phyloP scores from a whole-genome alignment of 176 grass and related monocot species.

The Eleusine coracana region DNA sequence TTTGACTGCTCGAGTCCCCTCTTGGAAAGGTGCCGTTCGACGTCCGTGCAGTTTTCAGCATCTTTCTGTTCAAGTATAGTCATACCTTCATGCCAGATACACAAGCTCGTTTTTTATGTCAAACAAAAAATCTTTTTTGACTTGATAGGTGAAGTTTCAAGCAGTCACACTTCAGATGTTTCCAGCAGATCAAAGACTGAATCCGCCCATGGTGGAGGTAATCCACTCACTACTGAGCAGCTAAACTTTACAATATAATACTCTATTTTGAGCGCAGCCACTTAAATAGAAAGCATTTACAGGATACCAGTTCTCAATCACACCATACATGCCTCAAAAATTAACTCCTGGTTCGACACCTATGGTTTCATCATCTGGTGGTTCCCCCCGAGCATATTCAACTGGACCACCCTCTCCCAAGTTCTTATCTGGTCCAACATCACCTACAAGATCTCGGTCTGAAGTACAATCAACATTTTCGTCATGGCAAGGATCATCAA shows the following conservation, averaged over 20 bases:
- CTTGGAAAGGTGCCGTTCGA: slow-evolving; percentile 59
- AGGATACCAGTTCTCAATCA: slow-evolving; percentile 76
- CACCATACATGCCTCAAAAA: slow-evolving; percentile 53
- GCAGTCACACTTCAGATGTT: slow-evolving; percentile 45
- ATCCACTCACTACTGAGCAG: background rate
- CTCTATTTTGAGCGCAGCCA: background rate
- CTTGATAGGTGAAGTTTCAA: slow-evolving; percentile 67
- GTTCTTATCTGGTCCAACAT: slow-evolving; percentile 66
- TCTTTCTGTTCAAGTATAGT: slow-evolving; percentile 4
- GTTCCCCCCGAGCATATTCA: slow-evolving; percentile 58
- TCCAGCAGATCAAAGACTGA: slow-evolving; percentile 53
- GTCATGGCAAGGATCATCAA: slow-evolving; percentile 61
- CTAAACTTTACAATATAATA: slow-evolving; percentile 10
- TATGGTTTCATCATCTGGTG: slow-evolving; percentile 57
- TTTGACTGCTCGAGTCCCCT: slow-evolving; percentile 45
- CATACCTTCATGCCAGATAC: slow-evolving; percentile 4
- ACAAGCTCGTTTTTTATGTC: slow-evolving; percentile 24
- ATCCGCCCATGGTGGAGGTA: slow-evolving; percentile 66
- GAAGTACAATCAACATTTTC: slow-evolving; percentile 49
- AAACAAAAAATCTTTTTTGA: background rate
- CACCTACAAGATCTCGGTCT: slow-evolving; percentile 63
- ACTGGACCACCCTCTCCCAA: slow-evolving; percentile 66
- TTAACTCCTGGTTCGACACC: slow-evolving; percentile 53
- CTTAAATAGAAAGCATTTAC: slow-evolving; percentile 45
- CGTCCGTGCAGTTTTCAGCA: slow-evolving; percentile 20